A percentile compares a stretch with the other conserved stretches of the same genome.
Evolutionary conservation across 1,139 yeast genomes (phyloP).

Genomic region (Taphrina sp.): DNA sequence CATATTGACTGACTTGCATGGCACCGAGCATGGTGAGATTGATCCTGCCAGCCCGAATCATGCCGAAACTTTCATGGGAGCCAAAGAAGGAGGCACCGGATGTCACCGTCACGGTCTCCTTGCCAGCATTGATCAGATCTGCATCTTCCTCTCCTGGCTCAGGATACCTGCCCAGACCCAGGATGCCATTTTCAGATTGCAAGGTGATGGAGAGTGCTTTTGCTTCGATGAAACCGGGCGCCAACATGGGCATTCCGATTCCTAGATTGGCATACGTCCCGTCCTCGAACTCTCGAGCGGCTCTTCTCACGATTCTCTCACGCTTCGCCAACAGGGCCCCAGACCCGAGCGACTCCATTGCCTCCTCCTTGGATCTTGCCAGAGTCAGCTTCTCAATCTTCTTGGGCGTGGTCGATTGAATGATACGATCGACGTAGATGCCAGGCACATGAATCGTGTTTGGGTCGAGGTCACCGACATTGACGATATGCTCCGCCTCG

Average conservation of each 20-base stretch:
- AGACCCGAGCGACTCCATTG: constrained; percentile 30
- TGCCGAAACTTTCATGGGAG: constrained; percentile 53
- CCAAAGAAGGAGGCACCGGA: constrained; percentile 54
- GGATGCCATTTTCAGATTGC: constrained; percentile 54
- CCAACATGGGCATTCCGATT: constrained; percentile 54
- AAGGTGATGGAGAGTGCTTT: constrained; percentile 47
- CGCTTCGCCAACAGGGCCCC: constrained; percentile 41
- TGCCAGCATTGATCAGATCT: constrained; percentile 55
- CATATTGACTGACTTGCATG: constrained; percentile 51
- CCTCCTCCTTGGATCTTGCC: constrained; percentile 10
- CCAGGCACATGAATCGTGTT: constrained; percentile 54
- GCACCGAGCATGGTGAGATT: constrained; percentile 53
- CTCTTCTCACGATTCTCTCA: constrained; percentile 49
- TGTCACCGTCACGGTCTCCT: constrained; percentile 52
- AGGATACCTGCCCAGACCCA: constrained; percentile 55
- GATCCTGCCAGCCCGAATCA: constrained; percentile 54
- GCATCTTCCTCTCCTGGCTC: constrained; percentile 50
- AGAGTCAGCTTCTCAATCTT: constrained; percentile 45
- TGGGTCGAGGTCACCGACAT: constrained; percentile 51
- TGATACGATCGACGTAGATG: constrained; percentile 49
- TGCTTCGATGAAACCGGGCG: constrained; percentile 49
- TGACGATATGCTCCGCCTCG: constrained; percentile 55
- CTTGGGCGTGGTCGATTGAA: constrained; percentile 50
- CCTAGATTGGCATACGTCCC: constrained; percentile 53
- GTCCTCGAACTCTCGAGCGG: constrained; percentile 46